phyloP scores from a whole-genome alignment of 331 rosid genomes.

The Arachis monticola region DNA sequence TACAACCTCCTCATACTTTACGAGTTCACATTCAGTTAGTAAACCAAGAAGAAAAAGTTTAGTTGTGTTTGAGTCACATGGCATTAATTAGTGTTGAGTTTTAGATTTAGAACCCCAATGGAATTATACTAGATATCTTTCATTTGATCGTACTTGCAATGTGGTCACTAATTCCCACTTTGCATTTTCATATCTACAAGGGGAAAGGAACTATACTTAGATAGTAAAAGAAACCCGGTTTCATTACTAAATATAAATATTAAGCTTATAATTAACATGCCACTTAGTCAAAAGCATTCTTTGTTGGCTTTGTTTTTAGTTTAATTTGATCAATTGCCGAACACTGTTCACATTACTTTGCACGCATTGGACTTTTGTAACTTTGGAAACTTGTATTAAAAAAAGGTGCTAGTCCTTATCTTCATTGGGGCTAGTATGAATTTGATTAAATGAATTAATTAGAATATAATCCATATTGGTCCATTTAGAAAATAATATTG shows the following conservation, averaged over 20 bases:
- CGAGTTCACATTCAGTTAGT: neutral
- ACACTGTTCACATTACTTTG: slow-evolving; percentile 38
- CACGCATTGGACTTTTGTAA: slow-evolving; percentile 7
- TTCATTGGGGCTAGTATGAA: slow-evolving; percentile 14
- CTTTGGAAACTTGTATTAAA: slow-evolving; percentile 25
- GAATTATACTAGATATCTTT: slow-evolving; percentile 12
- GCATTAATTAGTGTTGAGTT: slow-evolving; percentile 18
- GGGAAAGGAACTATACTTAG: neutral
- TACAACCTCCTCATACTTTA: slow-evolving; percentile 5
- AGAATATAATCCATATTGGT: neutral
- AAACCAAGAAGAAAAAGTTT: neutral
- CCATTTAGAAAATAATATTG: neutral
- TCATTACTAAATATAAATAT: neutral
- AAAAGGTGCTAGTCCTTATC: slow-evolving; percentile 20
- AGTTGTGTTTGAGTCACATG: slow-evolving; percentile 35
- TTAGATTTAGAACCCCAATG: slow-evolving; percentile 3
- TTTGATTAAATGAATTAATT: neutral
- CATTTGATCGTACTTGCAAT: neutral
- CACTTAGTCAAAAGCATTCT: slow-evolving; percentile 29
- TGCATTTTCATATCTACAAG: slow-evolving; percentile 7
- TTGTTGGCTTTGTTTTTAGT: slow-evolving; percentile 1
- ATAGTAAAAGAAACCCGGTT: neutral
- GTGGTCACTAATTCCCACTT: slow-evolving; percentile 34
- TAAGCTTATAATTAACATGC: neutral
- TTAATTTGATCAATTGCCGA: neutral